phyloP scores from a whole-genome alignment of 306 rosid genomes.

The Malus sylvestris region DNA sequence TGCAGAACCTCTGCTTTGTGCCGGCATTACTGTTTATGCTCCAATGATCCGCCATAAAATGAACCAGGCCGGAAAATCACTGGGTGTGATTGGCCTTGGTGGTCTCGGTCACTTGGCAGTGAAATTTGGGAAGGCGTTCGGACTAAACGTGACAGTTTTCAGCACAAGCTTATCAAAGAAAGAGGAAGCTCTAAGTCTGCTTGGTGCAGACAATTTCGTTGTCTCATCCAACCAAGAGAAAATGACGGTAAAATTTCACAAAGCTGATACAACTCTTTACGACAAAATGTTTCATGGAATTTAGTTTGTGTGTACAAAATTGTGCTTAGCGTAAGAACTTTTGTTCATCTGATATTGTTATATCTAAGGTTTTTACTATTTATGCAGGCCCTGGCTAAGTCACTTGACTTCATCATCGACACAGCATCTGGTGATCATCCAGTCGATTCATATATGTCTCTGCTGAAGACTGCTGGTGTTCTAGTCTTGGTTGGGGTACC shows the following conservation, averaged over 20 bases:
- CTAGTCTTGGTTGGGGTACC: conserved; percentile 65
- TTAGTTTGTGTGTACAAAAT: too few relatives aligned
- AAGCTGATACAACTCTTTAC: neutral
- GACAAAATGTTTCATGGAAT: too few relatives aligned
- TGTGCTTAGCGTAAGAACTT: too few relatives aligned
- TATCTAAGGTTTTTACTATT: too few relatives aligned
- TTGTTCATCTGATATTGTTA: too few relatives aligned
- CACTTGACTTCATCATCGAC: conserved; percentile 45
- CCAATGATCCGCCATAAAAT: conserved; percentile 50
- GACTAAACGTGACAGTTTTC: conserved; percentile 57
- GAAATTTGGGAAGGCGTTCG: conserved; percentile 70
- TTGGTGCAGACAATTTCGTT: conserved; percentile 61
- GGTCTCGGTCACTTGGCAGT: conserved; percentile 82
- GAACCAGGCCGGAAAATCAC: conserved; percentile 68
- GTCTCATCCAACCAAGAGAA: conserved; percentile 52
- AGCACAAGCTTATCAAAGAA: conserved; percentile 69
- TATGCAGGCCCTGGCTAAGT: too few relatives aligned
- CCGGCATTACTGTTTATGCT: conserved; percentile 67
- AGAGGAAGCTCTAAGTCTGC: conserved; percentile 51
- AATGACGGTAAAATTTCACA: conserved; percentile 31
- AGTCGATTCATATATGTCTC: conserved; percentile 56
- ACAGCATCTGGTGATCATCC: conserved; percentile 80
- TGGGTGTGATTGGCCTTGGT: conserved; percentile 71
- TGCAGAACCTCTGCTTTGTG: conserved; percentile 82
- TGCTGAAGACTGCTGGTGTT: conserved; percentile 58